Percentiles rank a stretch among this genome's conserved stretches.
Evolutionary conservation across 1,139 yeast genomes (phyloP).

Genomic region (Fermentozyma sake): DNA sequence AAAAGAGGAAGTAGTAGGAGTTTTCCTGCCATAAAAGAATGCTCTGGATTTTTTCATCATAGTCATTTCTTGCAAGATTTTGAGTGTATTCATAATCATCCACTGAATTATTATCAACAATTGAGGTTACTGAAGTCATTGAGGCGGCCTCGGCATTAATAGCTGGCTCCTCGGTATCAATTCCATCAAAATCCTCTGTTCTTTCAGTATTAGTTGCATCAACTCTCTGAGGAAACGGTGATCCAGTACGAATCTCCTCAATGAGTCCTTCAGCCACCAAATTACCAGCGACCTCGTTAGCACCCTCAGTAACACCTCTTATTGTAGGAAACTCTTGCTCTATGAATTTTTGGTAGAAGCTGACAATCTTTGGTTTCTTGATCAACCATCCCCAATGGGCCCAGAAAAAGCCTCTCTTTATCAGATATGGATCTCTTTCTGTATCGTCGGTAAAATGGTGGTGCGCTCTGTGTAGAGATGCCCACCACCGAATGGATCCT

Average conservation of each 20-base stretch:
- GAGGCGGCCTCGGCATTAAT: background rate
- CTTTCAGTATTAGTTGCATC: too few species aligned
- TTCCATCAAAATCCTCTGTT: background rate
- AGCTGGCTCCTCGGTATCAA: background rate
- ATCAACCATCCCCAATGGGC: constrained; percentile 66
- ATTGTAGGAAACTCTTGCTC: constrained; percentile 41
- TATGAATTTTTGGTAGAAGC: constrained; percentile 32
- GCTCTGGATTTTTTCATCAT: constrained; percentile 14
- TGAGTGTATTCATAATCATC: constrained; percentile 3
- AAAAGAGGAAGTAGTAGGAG: constrained; percentile 40
- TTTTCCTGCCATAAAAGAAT: constrained; percentile 57
- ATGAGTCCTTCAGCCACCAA: too few species aligned
- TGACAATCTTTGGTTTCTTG: constrained; percentile 41
- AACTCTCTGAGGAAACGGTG: background rate
- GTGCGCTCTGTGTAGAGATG: constrained; percentile 63
- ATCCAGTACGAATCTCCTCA: too few species aligned
- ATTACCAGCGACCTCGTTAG: background rate
- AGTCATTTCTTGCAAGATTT: constrained; percentile 12
- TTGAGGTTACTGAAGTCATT: background rate
- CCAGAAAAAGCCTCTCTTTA: constrained; percentile 53
- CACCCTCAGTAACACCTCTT: constrained; percentile 1
- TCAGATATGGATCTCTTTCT: constrained; percentile 63
- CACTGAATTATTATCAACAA: constrained; percentile 1
- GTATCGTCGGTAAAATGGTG: constrained; percentile 63
- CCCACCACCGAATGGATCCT: constrained; percentile 62